These are phyloP conservation scores for Podospora anserina DNA, from an alignment of 495 filamentous ascomycete genomes.

Conservation along the genomic window DNA sequence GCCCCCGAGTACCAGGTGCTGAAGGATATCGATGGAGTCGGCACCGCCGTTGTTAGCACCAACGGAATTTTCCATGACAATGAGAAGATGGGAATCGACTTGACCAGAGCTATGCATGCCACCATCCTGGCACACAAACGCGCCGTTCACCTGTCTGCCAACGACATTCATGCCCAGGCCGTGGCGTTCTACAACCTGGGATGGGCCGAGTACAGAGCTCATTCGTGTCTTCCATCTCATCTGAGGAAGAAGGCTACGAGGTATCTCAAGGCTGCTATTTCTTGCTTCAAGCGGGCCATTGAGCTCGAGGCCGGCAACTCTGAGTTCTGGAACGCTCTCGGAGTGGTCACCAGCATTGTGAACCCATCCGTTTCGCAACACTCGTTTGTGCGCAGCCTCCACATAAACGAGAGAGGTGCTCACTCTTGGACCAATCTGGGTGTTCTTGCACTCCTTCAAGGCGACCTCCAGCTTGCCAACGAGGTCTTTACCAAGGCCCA, in stretches of 20 bases:
- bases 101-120: constrained; percentile 55
- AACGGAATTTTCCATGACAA: constrained; percentile 42
- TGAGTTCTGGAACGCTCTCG: constrained; percentile 97
- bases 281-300: constrained; percentile 94
- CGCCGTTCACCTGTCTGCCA: constrained; percentile 66
- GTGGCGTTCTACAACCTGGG: constrained; percentile 96
- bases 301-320: constrained; percentile 92
- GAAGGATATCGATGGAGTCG: constrained; percentile 68
- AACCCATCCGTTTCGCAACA: constrained; percentile 91
- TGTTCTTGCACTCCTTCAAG: constrained; percentile 77
- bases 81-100: constrained; percentile 47
- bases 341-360: constrained; percentile 78
- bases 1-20: constrained; percentile 58
- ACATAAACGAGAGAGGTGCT: constrained; percentile 83
- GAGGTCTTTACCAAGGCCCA: constrained; percentile 87
- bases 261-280: constrained; percentile 76
- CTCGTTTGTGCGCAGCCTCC: constrained; percentile 84
- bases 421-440: constrained; percentile 89
- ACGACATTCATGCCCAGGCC: constrained; percentile 86
- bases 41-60: constrained; percentile 45
- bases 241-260: constrained; percentile 52
- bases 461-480: constrained; percentile 78
- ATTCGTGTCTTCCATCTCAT: constrained; percentile 54
- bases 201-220: constrained; percentile 84
- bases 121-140: constrained; percentile 84